Conservation (phyloP, 2,329 filamentous ascomycete species). For the Phoma sp. region DNA sequence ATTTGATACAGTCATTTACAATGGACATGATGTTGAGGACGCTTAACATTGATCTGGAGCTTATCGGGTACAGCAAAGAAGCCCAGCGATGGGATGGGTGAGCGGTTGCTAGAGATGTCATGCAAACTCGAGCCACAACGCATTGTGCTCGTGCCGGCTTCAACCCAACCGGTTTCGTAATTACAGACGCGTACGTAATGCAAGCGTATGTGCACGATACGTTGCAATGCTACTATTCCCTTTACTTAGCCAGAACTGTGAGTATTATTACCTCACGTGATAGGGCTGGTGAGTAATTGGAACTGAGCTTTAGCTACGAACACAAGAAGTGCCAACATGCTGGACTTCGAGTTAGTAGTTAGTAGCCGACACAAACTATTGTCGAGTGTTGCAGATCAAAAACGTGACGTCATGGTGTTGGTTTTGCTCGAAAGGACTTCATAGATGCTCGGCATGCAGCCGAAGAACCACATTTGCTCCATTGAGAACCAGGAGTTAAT, state of each 20-base stretch:
- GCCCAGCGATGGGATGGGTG: constrained; percentile 64
- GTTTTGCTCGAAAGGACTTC: background rate
- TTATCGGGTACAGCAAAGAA: constrained; percentile 68
- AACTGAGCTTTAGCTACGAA: background rate
- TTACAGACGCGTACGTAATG: constrained; percentile 18
- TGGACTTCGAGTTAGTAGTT: background rate
- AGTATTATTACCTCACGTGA: background rate
- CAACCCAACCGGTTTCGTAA: constrained; percentile 42
- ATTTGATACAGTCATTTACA: constrained; percentile 60
- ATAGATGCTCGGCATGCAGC: background rate
- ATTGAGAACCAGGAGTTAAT: background rate
- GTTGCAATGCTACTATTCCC: background rate
- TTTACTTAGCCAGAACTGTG: background rate
- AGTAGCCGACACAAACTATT: background rate
- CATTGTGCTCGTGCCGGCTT: constrained; percentile 25
- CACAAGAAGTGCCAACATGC: background rate
- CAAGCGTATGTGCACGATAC: background rate
- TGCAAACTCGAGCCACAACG: background rate
- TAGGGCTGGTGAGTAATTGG: background rate
- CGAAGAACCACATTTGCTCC: constrained; percentile 2
- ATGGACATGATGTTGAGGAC: constrained; percentile 73
- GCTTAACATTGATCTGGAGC: constrained; percentile 66
- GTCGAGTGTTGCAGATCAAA: background rate
- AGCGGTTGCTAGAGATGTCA: constrained; percentile 20
- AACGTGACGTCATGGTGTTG: constrained; percentile 7